Conservation (phyloP, 2,329 filamentous ascomycete genomes). For the Mycosphaerella sp. region DNA sequence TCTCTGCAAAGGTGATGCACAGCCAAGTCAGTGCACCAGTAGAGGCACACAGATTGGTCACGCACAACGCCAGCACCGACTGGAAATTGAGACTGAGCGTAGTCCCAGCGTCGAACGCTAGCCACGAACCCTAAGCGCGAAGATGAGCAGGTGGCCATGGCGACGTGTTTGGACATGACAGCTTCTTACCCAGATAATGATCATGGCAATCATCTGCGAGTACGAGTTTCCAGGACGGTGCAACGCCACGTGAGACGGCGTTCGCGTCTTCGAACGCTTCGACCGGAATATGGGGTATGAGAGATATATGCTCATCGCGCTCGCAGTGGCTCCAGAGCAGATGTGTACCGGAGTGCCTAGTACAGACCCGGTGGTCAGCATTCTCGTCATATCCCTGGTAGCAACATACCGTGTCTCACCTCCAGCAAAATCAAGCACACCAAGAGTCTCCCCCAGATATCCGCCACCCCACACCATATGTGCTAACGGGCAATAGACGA, state of each 20-base stretch:
- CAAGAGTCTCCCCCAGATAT: constrained; percentile 39
- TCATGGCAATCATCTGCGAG: constrained; percentile 44
- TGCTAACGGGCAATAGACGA: constrained; percentile 45
- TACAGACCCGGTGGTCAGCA: not conserved
- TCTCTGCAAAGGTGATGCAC: constrained; percentile 41
- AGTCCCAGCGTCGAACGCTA: constrained; percentile 48
- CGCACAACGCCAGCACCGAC: constrained; percentile 46
- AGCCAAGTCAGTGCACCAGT: constrained; percentile 46
- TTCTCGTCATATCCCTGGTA: too few species aligned
- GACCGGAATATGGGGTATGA: constrained; percentile 47
- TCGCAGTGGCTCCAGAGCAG: constrained; percentile 42
- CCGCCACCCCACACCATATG: constrained; percentile 48
- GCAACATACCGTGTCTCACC: too few species aligned
- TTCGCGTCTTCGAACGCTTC: constrained; percentile 40
- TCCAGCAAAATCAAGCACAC: constrained; percentile 45
- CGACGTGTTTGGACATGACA: too few species aligned
- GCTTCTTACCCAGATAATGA: constrained; percentile 41
- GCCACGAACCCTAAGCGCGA: constrained; percentile 44
- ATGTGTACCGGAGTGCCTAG: constrained; percentile 39
- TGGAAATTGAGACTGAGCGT: constrained; percentile 47
- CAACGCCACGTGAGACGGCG: constrained; percentile 44
- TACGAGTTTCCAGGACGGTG: constrained; percentile 47
- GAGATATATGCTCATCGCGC: constrained; percentile 44
- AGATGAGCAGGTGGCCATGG: too few species aligned
- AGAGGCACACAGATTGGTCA: constrained; percentile 47